Conservation (phyloP, 805 yeast species). For the Helenozyma rhizophorensis region DNA sequence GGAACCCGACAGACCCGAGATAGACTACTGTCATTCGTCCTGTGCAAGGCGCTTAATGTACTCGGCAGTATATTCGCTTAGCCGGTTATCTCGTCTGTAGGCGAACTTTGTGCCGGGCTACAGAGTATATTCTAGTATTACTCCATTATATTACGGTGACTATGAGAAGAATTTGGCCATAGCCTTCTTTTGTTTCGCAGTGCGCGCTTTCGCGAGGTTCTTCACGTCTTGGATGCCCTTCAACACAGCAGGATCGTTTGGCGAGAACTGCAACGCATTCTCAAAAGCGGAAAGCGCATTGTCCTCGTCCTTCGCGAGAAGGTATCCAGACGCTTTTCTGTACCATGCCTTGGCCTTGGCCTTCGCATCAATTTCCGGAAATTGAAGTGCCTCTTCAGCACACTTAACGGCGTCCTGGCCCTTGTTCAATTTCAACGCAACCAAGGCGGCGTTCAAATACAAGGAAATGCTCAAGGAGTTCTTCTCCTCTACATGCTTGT, state of each 20-base stretch:
- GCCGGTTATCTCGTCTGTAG: no score
- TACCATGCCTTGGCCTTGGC: conserved; percentile 81
- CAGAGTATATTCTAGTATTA: no score
- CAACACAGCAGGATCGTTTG: conserved; percentile 66
- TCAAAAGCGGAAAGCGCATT: conserved; percentile 63
- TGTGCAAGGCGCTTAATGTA: no score
- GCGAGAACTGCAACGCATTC: conserved; percentile 59
- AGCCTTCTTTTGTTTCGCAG: conserved; percentile 68
- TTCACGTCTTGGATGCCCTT: conserved; percentile 62
- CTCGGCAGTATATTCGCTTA: no score
- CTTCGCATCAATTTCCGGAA: conserved; percentile 54
- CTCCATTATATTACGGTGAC: no score
- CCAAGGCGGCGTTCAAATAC: conserved; percentile 69
- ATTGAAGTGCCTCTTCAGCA: conserved; percentile 63
- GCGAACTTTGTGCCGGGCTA: no score
- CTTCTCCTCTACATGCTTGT: conserved; percentile 47
- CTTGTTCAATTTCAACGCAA: conserved; percentile 59
- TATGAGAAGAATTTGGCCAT: conserved; percentile 59
- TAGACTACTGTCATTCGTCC: no score
- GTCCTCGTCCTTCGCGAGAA: conserved; percentile 61
- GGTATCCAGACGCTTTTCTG: conserved; percentile 77
- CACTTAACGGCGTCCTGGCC: conserved; percentile 53
- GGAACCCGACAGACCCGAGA: no score
- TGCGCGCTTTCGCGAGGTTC: conserved; percentile 45
- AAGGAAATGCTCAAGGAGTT: conserved; percentile 58